Evolutionary conservation across 768 basidiomycete species (phyloP), one percentile per base, ranked within the genome.

Genomic region (Mycena latifolia): DNA sequence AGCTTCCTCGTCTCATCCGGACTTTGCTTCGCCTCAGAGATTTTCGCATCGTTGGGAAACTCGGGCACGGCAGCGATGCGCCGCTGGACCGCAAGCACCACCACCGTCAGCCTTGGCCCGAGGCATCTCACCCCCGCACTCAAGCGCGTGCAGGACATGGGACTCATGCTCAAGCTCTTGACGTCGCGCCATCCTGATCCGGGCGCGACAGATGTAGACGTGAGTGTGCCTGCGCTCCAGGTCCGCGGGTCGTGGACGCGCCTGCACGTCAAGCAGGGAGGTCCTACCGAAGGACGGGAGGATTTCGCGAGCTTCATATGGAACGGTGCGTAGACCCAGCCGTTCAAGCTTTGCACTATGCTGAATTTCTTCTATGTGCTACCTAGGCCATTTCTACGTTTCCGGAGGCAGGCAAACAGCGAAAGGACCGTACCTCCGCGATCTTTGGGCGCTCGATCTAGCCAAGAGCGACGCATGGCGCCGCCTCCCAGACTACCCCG

Each of bases 181-280:
- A 31, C 68, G 25, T 51, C 71, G 12, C 74, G 76, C 14, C 78
- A 80, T 67, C 78, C 76, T 1, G 75, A 78, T 55, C 75, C 78
- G 2, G 35, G 33, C 2, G 35, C 71, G 5, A 65, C 68, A 20
- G 14, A 43, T 20, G 41, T 7, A 2, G n/a, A 4, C 15, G 55
- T 73, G 14, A 73, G 57, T 22, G 39, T 65, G 24, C 57, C 69
- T 0, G 62, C 66, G 20, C 51, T 78, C 12, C 81, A 84, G 55
- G 65, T 79, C 8, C 73, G 71, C 5, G 81, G 81, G 2, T 79
- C 78, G 0, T 81, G 80, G 81, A 66, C 69, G 61, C 78, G 79
- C 62, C 61, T 81, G 5, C 64, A 69, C 37, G 62, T 73, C 27
- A 56, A 50, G 67, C 60, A 2, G 11, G 63, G 24, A 52, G 70